Evolutionary conservation across 495 filamentous ascomycete species (phyloP), one percentile per base, ranked within the genome.

Genomic region (Opeltia flavorubescens): DNA sequence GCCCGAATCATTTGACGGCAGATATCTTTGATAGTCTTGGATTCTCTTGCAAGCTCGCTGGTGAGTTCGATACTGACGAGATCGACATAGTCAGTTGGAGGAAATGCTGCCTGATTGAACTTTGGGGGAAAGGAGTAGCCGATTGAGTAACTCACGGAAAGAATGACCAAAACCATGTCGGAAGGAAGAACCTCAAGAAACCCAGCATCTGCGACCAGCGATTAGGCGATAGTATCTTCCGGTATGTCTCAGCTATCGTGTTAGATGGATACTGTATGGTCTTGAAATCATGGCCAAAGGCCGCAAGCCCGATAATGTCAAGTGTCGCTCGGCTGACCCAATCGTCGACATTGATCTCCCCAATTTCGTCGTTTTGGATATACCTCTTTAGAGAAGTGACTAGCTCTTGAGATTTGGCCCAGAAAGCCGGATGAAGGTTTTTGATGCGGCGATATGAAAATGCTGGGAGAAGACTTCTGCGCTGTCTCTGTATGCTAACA

Each of bases 261-360:
- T 23, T 40, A 8, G 5, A 6, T 23, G 36, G 36, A 8, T 40
- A 7, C 17, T 15, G 6, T 6, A 17, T 15, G 8, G 20, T 7
- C 6, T 40, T 23, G 36, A 88, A 88, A 49, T 87, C 80, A 31
- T 71, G 66, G 1, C 81, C 82, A 27, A 88, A 66, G 0, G 83
- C 84, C 0, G 82, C 77, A 4, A 77, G 50, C 20, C 84, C 83
- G 48, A 88, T 81, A 46, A 87, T 87, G 52, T 89, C 84, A 17
- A 89, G 73, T 0, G 83, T 81, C 1, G 71, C 73, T 13, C 83
- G 70, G n/a, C 58, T 60, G 17, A 43, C 41, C 58, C 63, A 66
- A 26, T 61, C 57, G 31, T 64, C 61, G 0, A 77, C 68, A 30
- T 84, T 77, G 20, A 83, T 50, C 4, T 72, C 64, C 11, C 44